Evolutionary conservation across 352 stramenopile genomes (phyloP), one percentile per base, ranked within the genome.

Genomic region (Saprolegnia diclina): DNA sequence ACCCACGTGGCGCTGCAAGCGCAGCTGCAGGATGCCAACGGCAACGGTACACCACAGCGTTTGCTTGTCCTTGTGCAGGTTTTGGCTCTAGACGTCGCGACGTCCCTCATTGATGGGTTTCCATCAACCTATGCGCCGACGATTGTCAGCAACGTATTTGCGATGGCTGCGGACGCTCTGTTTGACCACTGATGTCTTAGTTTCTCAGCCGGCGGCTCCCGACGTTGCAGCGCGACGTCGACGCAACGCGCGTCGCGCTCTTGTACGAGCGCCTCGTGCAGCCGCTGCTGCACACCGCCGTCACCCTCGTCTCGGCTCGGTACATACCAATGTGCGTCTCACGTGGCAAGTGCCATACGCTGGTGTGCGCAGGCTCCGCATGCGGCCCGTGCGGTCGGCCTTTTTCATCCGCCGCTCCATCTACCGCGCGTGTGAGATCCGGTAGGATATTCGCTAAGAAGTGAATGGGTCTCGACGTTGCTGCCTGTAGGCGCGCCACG

Each of bases 231-330:
- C 22, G 9, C 7, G 9, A 61, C n/a, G 16, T 61, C 7, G 1
- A 24, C n/a, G 45, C 26, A 53, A 18, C 45, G 4, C 4, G 32
- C 40, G 38, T 38, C 37, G 63, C 53, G n/a, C 38, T 46, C 6
- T 22, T 16, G 18, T 35, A 29, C 18, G 50, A 52, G 19, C 10
- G 16, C 32, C 5, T 29, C 11, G 29, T 44, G 21, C 38, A 61
- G n/a, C 63, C 63, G 26, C 24, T 69, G 4, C 21, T 61, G 13
- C 63, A 69, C 38, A 4, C 62, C 7, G 63, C 63, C 19, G 45
- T 52, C 7, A 69, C 63, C n/a, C 18, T 69, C 9, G 61, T 69
- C 35, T 48, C 29, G 18, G 42, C 62, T 59, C 52, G 52, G 52
- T 59, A 59, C 24, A 14, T 16, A 9, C 16, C 19, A 14, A 52